Evolutionary conservation across 805 yeast species (phyloP), one percentile per base, ranked within the genome.

Genomic region (Saturnispora halmiae): DNA sequence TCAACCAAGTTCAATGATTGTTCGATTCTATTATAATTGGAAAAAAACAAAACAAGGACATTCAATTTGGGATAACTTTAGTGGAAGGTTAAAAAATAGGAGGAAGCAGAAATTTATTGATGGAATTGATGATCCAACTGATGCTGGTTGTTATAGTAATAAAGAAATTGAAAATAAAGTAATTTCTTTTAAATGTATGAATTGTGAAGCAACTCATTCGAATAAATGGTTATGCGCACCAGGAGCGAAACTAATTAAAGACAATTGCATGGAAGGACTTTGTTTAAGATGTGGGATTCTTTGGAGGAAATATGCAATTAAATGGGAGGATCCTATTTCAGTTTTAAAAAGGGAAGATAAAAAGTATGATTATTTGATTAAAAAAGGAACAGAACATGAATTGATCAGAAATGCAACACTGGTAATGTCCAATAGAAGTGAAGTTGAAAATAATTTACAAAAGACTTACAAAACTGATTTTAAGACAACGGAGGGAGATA

Each of bases 21-120:
- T 90, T 2, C 63, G 96, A 43, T 87, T 70, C 56, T 90, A 86
- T 53, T 90, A 90, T 52, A 63, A 85, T 40, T 90, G 97, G 97
- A 88, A 88, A 60, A 88, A 88, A 57, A 81, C 95, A 0, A 64
- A 72, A 24, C 68, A 69, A 33, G 96, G 96, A 0, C 77, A 73
- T 46, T 54, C 57, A 31, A 82, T 86, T 14, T 84, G 96, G 94
- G 95, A 85, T 27, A 77, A 79, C 52, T 84, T 63, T 54, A 78
- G 77, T 32, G 94, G 92, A 1, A 61, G 94, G 38, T 59, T 69
- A 31, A 76, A 76, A 49, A 82, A 81, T 54, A 73, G 76, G 50
- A 45, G 66, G 27, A 77, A 72, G 46, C 51, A 44, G 34, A 69
- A 64, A 13, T 68, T 74, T 24, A 34, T 34, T 22, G 31, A 30